These are phyloP conservation scores for Saururus chinensis DNA, from an alignment of 164 flowering plant genomes.

Conservation along the genomic window DNA sequence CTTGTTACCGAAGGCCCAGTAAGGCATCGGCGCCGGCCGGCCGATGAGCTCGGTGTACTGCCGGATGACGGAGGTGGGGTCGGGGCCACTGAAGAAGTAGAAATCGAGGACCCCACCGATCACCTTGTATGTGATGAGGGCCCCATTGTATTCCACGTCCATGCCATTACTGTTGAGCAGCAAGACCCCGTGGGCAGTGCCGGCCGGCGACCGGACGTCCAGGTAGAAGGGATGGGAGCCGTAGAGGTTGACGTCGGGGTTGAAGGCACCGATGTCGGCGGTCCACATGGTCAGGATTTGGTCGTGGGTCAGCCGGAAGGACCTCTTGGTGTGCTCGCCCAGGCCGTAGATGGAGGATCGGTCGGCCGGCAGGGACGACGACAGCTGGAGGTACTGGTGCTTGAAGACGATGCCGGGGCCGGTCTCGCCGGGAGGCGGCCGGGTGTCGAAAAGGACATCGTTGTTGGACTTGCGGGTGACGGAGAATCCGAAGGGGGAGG, in stretches of 20 bases:
- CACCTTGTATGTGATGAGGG: slow-evolving; percentile 21
- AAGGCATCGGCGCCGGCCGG: slow-evolving; percentile 32
- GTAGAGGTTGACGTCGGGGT: slow-evolving; percentile 46
- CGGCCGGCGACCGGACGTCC: slow-evolving; percentile 35
- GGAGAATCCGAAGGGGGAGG: slow-evolving; percentile 14
- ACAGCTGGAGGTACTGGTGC: slow-evolving; percentile 62
- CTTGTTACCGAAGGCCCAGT: slow-evolving; percentile 30
- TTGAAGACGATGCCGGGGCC: slow-evolving; percentile 47
- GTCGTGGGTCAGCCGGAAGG: slow-evolving; percentile 32
- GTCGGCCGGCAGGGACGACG: slow-evolving; percentile 40
- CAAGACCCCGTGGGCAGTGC: slow-evolving; percentile 44
- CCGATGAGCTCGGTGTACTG: slow-evolving; percentile 32
- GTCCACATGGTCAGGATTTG: slow-evolving; percentile 62
- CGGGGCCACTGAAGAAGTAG: slow-evolving; percentile 29
- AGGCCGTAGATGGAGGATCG: slow-evolving; percentile 56
- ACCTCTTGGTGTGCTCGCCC: slow-evolving; percentile 76
- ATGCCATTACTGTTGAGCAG: slow-evolving; percentile 34
- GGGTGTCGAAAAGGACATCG: slow-evolving; percentile 22
- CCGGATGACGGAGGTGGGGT: slow-evolving; percentile 18
- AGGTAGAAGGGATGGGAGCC: slow-evolving; percentile 85
- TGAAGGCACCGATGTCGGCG: slow-evolving; percentile 38
- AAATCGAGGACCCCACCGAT: slow-evolving; percentile 31
- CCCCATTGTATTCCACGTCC: slow-evolving; percentile 21
- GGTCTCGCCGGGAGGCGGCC: slow-evolving; percentile 9
- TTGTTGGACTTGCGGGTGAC: slow-evolving; percentile 16